Conservation (phyloP, 176 grass and related monocot genomes). For the Chrysopogon serrulatus region DNA sequence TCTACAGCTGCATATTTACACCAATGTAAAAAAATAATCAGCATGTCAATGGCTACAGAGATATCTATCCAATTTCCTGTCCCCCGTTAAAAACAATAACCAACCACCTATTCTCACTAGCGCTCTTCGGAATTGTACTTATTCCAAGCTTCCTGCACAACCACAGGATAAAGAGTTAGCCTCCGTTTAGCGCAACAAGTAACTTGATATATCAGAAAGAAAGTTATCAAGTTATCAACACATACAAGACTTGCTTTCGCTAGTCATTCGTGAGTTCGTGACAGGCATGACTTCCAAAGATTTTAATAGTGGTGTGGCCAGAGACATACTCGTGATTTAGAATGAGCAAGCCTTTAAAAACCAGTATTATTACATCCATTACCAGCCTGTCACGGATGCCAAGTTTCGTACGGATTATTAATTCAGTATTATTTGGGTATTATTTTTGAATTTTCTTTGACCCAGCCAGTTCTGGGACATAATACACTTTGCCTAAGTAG, state of each 20-base stretch:
- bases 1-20: constrained; percentile 34
- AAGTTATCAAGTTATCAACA: not conserved
- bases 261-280: not conserved
- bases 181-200: not conserved
- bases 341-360: not conserved
- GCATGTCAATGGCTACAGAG: not conserved
- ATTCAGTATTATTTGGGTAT: not conserved
- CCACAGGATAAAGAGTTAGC: not conserved
- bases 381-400: not conserved
- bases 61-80: constrained; percentile 20
- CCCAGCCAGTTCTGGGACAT: not conserved
- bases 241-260: not conserved
- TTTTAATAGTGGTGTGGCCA: not conserved
- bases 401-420: not conserved
- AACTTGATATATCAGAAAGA: not conserved
- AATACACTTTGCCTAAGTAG: not conserved
- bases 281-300: not conserved
- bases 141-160: constrained; percentile 77
- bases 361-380: not conserved
- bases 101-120: not conserved
- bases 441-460: not conserved
- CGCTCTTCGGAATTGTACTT: constrained; percentile 65
- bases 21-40: not conserved
- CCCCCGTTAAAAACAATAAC: not conserved
- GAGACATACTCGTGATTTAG: not conserved